phyloP scores from a whole-genome alignment of 345 rosid genomes.

The Laguncularia racemosa region DNA sequence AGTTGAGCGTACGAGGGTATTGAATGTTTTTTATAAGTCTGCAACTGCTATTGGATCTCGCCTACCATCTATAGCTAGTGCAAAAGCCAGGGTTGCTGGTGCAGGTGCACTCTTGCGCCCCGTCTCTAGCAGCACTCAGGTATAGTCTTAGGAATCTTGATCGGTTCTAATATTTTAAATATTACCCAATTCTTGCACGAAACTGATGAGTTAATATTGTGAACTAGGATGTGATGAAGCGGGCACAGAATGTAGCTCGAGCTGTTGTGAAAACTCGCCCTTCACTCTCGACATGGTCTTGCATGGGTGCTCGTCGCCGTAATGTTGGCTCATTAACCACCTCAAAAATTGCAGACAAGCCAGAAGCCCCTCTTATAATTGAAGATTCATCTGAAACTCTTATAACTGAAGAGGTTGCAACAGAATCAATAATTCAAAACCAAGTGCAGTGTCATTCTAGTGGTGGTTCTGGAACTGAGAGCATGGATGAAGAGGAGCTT shows the following conservation, averaged over 20 bases:
- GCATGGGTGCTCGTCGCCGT: conserved; percentile 89
- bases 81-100: conserved; percentile 93
- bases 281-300: conserved; percentile 78
- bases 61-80: conserved; percentile 87
- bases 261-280: conserved; percentile 82
- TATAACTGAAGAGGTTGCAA: conserved; percentile 20
- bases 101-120: conserved; percentile 90
- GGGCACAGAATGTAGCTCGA: conserved; percentile 84
- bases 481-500: conserved; percentile 64
- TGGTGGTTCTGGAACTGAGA: conserved; percentile 42
- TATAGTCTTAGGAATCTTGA: conserved; percentile 15
- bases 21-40: conserved; percentile 85
- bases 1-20: conserved; percentile 78
- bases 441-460: conserved; percentile 29
- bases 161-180: neutral
- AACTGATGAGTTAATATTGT: neutral
- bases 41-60: conserved; percentile 92
- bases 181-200: neutral
- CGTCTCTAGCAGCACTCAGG: conserved; percentile 86
- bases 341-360: conserved; percentile 32
- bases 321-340: conserved; percentile 31
- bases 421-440: conserved; percentile 20
- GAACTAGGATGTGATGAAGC: conserved; percentile 74
- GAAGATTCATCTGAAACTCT: conserved; percentile 40
- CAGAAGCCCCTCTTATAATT: conserved; percentile 36